phyloP scores from a whole-genome alignment of 2,329 filamentous ascomycete species.

The Diaporthe eres region DNA sequence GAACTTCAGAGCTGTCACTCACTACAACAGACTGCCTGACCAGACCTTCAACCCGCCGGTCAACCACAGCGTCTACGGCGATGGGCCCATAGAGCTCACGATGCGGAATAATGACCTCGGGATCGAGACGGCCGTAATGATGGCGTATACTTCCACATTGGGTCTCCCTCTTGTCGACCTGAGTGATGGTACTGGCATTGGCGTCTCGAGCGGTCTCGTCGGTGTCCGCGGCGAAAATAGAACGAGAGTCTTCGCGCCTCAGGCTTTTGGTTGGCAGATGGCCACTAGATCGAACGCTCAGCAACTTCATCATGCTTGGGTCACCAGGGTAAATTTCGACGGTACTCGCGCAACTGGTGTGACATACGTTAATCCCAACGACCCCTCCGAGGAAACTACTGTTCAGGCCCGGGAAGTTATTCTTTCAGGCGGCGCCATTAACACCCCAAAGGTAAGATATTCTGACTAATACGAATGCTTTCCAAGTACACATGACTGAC shows the following conservation, averaged over 20 bases:
- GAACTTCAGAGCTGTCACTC: not conserved
- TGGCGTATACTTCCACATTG: not conserved
- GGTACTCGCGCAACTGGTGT: not conserved
- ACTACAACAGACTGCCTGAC: not conserved
- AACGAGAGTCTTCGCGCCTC: not conserved
- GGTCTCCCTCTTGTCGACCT: not conserved
- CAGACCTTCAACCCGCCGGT: constrained; percentile 8
- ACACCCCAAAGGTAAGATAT: not conserved
- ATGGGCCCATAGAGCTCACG: not conserved
- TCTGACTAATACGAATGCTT: not conserved
- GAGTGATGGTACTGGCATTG: not conserved
- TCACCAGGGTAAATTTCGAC: not conserved
- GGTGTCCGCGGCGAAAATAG: not conserved
- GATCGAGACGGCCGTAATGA: not conserved
- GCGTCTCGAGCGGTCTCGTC: not conserved
- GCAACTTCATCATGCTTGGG: constrained; percentile 15
- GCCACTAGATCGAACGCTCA: not conserved
- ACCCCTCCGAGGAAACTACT: not conserved
- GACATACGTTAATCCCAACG: not conserved
- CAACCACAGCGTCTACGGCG: not conserved
- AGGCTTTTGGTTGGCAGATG: constrained; percentile 19
- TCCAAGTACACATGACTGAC: not conserved
- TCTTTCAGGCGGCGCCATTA: constrained; percentile 1
- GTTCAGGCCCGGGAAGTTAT: not conserved
- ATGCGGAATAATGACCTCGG: constrained; percentile 14